Percentiles rank a stretch among this genome's conserved stretches.
phyloP scores from a whole-genome alignment of 1,284 basidiomycete species.

The Marasmius tenuissimus region DNA sequence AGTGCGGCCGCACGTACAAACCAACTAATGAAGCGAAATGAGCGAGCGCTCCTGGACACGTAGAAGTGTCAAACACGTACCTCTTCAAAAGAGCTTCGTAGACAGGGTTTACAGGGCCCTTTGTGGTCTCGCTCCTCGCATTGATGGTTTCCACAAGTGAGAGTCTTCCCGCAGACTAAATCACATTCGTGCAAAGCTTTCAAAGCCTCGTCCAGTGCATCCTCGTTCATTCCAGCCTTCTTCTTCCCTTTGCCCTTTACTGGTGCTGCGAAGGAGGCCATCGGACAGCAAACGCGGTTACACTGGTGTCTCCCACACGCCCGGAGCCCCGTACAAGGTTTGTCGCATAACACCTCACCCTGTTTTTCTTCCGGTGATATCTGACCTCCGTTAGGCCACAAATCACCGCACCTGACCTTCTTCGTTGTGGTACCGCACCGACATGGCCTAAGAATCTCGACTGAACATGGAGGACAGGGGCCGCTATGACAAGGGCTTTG shows the following conservation, averaged over 20 bases:
- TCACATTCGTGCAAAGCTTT: slow-evolving; percentile 77
- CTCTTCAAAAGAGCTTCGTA: slow-evolving; percentile 89
- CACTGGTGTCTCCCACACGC: slow-evolving; percentile 85
- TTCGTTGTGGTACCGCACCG: slow-evolving; percentile 74
- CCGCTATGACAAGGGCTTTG: slow-evolving; percentile 56
- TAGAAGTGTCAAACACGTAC: slow-evolving; percentile 35
- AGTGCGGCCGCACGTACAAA: slow-evolving; percentile 75
- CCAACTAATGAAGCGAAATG: slow-evolving; percentile 43
- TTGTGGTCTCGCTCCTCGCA: slow-evolving; percentile 83
- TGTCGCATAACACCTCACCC: slow-evolving; percentile 74
- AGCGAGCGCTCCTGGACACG: slow-evolving; percentile 4
- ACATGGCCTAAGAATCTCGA: slow-evolving; percentile 71
- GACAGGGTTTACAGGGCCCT: slow-evolving; percentile 77
- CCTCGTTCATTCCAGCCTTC: slow-evolving; percentile 33
- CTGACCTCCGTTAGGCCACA: slow-evolving; percentile 22
- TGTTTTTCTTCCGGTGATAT: slow-evolving; percentile 23
- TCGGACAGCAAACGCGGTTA: slow-evolving; percentile 80
- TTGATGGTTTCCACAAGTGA: slow-evolving; percentile 74
- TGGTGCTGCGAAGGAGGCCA: slow-evolving; percentile 58
- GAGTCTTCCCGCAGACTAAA: slow-evolving; percentile 69
- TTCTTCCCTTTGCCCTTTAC: slow-evolving; percentile 66
- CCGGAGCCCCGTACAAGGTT: slow-evolving; percentile 72
- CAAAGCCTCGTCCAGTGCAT: slow-evolving; percentile 33
- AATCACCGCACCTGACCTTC: slow-evolving; percentile 48
- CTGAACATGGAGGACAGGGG: slow-evolving; percentile 73